Evolutionary conservation across 176 grass and related monocot genomes (phyloP).

Genomic region (Poa pratensis): DNA sequence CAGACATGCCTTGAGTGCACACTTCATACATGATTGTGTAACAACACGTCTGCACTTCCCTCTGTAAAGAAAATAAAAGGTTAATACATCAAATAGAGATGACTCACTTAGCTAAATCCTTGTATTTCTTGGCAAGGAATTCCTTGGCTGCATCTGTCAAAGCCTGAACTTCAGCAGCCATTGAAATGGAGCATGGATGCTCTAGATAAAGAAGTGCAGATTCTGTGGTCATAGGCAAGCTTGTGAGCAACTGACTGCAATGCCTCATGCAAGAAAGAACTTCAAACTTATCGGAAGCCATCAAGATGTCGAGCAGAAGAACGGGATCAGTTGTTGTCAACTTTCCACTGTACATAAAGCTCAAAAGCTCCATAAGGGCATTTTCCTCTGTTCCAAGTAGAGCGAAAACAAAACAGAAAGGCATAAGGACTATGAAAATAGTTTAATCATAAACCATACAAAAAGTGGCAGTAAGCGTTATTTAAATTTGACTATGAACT

Average conservation of each 20-base stretch:
- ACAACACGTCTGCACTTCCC: neutral
- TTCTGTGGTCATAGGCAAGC: slow-evolving; percentile 10
- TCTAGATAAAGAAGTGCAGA: slow-evolving; percentile 14
- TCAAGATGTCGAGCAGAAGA: slow-evolving; percentile 14
- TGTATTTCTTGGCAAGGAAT: slow-evolving; percentile 2
- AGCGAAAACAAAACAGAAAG: neutral
- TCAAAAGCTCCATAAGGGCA: slow-evolving; percentile 14
- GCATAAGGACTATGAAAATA: neutral
- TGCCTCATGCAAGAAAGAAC: slow-evolving; percentile 17
- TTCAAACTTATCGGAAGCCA: slow-evolving; percentile 17
- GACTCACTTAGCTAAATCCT: neutral
- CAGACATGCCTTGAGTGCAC: neutral
- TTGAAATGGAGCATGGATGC: slow-evolving; percentile 3
- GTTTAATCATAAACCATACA: neutral
- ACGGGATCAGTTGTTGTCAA: slow-evolving; percentile 4
- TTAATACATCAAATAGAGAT: neutral
- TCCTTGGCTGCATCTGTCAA: neutral
- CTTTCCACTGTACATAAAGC: slow-evolving; percentile 19
- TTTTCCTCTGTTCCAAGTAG: slow-evolving; percentile 23
- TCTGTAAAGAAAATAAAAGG: neutral
- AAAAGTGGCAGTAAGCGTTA: neutral
- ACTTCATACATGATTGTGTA: neutral
- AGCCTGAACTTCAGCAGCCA: slow-evolving; percentile 10
- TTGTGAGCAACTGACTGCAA: slow-evolving; percentile 8
- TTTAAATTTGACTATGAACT: neutral